Evolutionary conservation across 2,329 filamentous ascomycete genomes (phyloP), one percentile per base, ranked within the genome.

Genomic region (Xylaria polymorpha): DNA sequence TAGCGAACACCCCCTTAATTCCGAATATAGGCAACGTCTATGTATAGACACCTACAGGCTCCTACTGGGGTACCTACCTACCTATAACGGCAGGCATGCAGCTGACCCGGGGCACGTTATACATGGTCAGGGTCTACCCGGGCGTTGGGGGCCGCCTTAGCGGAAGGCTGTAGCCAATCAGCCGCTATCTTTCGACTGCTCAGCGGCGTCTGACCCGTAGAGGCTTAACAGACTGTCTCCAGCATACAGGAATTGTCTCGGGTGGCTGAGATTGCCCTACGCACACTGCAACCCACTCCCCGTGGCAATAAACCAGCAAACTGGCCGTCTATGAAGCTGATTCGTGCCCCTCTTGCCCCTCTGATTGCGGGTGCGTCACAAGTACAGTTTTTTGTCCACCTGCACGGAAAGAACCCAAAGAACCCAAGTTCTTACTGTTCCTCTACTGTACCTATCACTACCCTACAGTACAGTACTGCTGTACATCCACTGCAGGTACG

Each of bases 331-430:
- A 22, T 25, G 37, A 35, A 48, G 41, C 35, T 64, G 62, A 64
- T 59, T 64, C 55, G 62, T 59, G 55, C n/a, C 25, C 39, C 41
- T 20, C 37, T 8, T 43, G 20, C 37, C 20, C 29, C 44, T 64
- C 39, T 48, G 61, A 64, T 63, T 14, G n/a, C 39, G 44, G 25
- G 37, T 35, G 48, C 15, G 60, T 63, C 35, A 55, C 43, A 44
- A 7, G 43, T 20, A 44, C 18, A 44, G 43, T 44, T 44, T 44
- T 44, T 44, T 44, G 18, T 44, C n/a, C 43, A 29, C 25, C 25
- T 29, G 25, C 25, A 44, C 43, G 18, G 18, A 44, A 44, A 44
- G 20, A 44, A 44, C n/a, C 25, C 25, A 29, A 29, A 29, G 25
- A 29, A 29, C 25, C 25, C 25, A 44, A 35, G 8, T 37, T 18